Evolutionary conservation across 2,329 filamentous ascomycete genomes (phyloP).

Genomic region (Endoconidiophora polonica): DNA sequence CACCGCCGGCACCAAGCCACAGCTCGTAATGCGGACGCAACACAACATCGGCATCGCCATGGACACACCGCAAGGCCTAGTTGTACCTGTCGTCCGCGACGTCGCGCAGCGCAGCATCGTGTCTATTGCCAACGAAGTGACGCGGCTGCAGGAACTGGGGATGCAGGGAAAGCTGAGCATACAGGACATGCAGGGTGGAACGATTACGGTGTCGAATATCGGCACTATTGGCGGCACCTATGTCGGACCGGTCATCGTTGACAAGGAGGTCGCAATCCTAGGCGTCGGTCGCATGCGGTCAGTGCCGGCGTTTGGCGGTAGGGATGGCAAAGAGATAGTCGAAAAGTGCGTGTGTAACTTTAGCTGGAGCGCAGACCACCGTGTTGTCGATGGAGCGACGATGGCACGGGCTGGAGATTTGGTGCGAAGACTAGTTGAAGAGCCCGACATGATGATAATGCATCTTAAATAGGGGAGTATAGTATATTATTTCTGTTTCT

Average conservation of each 20-base stretch:
- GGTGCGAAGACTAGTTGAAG: conserved; percentile 62
- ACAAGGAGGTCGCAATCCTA: conserved; percentile 79
- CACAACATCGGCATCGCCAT: conserved; percentile 96
- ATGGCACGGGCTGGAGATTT: conserved; percentile 80
- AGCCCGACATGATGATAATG: conserved; percentile 74
- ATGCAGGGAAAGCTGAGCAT: conserved; percentile 56
- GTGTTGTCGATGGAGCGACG: conserved; percentile 86
- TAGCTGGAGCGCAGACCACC: conserved; percentile 92
- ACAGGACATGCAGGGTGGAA: conserved; percentile 66
- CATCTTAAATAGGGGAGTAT: conserved; percentile 43
- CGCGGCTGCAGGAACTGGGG: conserved; percentile 56
- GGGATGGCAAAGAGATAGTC: conserved; percentile 40
- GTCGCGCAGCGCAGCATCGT: conserved; percentile 62
- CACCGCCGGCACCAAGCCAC: conserved; percentile 43
- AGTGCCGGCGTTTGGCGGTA: conserved; percentile 55
- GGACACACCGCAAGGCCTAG: conserved; percentile 73
- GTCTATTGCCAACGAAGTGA: conserved; percentile 61
- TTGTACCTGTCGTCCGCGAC: conserved; percentile 84
- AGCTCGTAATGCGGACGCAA: conserved; percentile 58
- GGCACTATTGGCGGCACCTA: conserved; percentile 89
- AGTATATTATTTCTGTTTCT: background rate
- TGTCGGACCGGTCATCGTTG: conserved; percentile 77
- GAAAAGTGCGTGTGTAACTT: conserved; percentile 73
- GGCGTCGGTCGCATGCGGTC: conserved; percentile 69
- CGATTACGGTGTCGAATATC: conserved; percentile 93